A percentile compares a stretch with the other conserved stretches of the same genome.
Evolutionary conservation across 768 basidiomycete species (phyloP).

Genomic region (Harrya chromipes): DNA sequence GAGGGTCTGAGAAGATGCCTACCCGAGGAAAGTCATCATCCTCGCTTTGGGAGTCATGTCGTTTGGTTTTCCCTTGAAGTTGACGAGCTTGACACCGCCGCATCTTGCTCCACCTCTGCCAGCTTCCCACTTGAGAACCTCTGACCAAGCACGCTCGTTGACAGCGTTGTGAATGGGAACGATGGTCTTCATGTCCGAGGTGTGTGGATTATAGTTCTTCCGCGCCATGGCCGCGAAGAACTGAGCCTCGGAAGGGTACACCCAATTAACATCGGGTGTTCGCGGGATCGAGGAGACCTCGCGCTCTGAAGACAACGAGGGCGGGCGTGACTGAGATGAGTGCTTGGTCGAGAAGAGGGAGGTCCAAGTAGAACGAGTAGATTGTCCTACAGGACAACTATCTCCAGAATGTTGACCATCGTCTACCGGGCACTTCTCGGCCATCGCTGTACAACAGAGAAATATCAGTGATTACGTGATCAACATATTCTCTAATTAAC

Average conservation of each 20-base stretch:
- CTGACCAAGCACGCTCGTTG: slow-evolving; percentile 89
- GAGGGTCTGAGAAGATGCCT: slow-evolving; percentile 25
- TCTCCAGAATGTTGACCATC: slow-evolving; percentile 33
- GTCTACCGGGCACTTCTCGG: slow-evolving; percentile 50
- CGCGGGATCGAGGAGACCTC: slow-evolving; percentile 89
- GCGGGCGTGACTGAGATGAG: slow-evolving; percentile 1
- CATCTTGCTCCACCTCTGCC: slow-evolving; percentile 80
- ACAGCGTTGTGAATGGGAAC: slow-evolving; percentile 99
- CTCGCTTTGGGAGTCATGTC: slow-evolving; percentile 80
- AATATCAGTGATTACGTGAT: not conserved
- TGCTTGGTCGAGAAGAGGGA: slow-evolving; percentile 21
- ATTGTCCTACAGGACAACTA: slow-evolving; percentile 68
- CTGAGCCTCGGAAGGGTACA: slow-evolving; percentile 97
- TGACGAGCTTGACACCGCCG: slow-evolving; percentile 78
- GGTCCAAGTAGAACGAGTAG: slow-evolving; percentile 44
- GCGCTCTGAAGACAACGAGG: slow-evolving; percentile 63
- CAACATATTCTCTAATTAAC: no score
- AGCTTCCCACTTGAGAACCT: slow-evolving; percentile 79
- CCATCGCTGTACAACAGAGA: slow-evolving; percentile 1
- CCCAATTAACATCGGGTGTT: slow-evolving; percentile 73
- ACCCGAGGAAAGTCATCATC: slow-evolving; percentile 86
- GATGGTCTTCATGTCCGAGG: slow-evolving; percentile 90
- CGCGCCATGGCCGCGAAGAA: slow-evolving; percentile 97
- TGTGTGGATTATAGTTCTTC: slow-evolving; percentile 86
- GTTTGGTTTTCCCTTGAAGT: slow-evolving; percentile 85